Conservation (phyloP, 768 basidiomycete genomes). For the Mycena haematopus region DNA sequence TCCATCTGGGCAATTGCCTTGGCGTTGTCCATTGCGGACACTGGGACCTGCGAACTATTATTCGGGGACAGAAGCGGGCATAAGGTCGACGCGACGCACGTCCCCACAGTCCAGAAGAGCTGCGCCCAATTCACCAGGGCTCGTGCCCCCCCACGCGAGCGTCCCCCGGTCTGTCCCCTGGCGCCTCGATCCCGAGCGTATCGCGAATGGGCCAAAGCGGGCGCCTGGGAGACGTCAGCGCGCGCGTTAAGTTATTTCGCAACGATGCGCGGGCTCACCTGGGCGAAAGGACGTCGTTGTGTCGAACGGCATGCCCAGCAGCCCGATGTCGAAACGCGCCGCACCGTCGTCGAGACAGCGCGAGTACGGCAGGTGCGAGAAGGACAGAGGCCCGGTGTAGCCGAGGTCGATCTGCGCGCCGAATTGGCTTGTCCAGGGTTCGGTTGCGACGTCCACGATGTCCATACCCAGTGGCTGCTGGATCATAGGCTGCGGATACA, state of each 20-base stretch:
- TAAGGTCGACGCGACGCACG: constrained; percentile 38
- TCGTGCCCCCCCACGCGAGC: constrained; percentile 55
- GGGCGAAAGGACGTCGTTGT: constrained; percentile 52
- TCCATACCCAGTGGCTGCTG: constrained; percentile 12
- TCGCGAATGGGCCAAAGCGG: constrained; percentile 68
- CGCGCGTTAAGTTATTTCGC: no score
- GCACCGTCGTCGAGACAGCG: constrained; percentile 33
- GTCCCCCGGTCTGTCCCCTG: constrained; percentile 52
- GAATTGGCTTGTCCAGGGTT: constrained; percentile 60
- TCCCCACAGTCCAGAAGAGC: constrained; percentile 70
- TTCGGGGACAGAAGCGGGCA: background rate
- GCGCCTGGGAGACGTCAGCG: constrained; percentile 53
- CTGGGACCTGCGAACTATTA: constrained; percentile 53
- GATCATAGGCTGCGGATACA: background rate
- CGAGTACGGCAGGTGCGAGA: constrained; percentile 69
- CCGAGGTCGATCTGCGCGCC: constrained; percentile 59
- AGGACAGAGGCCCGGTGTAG: constrained; percentile 68
- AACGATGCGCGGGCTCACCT: constrained; percentile 36
- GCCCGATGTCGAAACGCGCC: constrained; percentile 57
- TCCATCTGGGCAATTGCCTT: constrained; percentile 73
- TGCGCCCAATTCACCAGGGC: constrained; percentile 51
- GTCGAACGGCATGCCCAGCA: constrained; percentile 67
- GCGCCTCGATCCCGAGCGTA: constrained; percentile 61
- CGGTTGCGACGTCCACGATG: constrained; percentile 23
- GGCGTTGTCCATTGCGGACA: constrained; percentile 62